A percentile compares a stretch with the other conserved stretches of the same genome.
Evolutionary conservation across 2,329 filamentous ascomycete genomes (phyloP).

Genomic region (Colletotrichum phormii): DNA sequence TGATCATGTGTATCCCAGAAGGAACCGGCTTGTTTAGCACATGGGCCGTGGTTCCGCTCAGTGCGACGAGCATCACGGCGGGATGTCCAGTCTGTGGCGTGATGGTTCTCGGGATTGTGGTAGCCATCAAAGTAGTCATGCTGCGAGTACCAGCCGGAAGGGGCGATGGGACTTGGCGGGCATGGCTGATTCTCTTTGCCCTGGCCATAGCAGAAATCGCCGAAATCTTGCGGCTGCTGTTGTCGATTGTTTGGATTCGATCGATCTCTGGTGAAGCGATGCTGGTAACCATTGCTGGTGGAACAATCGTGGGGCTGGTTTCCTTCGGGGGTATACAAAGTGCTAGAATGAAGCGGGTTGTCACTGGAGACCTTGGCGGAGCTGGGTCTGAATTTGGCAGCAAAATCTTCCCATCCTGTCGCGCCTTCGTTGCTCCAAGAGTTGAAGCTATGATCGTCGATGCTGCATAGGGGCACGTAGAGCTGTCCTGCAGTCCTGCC

Average conservation of each 20-base stretch:
- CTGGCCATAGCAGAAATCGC: background rate
- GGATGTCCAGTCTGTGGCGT: background rate
- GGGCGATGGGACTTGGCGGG: background rate
- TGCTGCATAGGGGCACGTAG: background rate
- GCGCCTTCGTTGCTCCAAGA: slow-evolving; percentile 18
- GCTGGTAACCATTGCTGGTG: background rate
- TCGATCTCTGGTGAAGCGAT: background rate
- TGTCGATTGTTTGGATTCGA: slow-evolving; percentile 4
- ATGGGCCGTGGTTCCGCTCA: background rate
- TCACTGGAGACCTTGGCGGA: background rate
- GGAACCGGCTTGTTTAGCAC: background rate
- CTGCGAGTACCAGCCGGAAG: background rate
- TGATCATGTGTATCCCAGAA: background rate
- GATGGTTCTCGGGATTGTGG: background rate
- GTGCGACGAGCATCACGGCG: background rate
- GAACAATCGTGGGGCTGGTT: background rate
- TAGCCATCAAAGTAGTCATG: background rate
- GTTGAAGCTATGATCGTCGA: slow-evolving; percentile 33
- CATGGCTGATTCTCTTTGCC: slow-evolving; percentile 27
- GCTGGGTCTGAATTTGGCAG: background rate
- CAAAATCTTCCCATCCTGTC: background rate
- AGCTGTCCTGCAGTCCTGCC: slow-evolving; percentile 12
- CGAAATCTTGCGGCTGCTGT: background rate
- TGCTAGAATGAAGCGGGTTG: background rate
- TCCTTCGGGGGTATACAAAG: background rate